Evolutionary conservation across 129 eudicot genomes (phyloP), one percentile per base, ranked within the genome.

Genomic region (Calendula officinalis): DNA sequence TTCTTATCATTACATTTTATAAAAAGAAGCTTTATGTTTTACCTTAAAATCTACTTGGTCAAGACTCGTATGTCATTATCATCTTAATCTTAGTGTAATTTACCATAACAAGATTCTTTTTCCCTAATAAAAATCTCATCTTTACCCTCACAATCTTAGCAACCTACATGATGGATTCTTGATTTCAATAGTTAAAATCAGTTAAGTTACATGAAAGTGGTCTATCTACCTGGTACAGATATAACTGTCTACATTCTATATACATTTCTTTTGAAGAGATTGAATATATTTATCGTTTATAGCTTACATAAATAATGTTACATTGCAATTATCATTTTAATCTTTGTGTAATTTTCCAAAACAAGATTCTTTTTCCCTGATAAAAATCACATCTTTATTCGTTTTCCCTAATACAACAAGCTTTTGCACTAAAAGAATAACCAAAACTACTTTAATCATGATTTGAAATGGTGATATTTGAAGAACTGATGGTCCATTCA

Each of bases 21-120:
- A 81, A 77, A 68, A 81, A 70, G 80, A 82, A 80, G 85, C 90
- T 83, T 83, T 81, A 82, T 75, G 73, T 82, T 65, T 82, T 65
- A 73, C 80, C 78, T 85, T 84, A 85, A 80, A 81, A 78, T 81
- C 64, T 67, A 75, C 44, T 78, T 77, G 64, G 81, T 67, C 82
- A 81, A 77, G 69, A 53, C 66, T 69, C 70, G 9, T 50, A 59
- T 54, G 71, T 76, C 76, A 70, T 76, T 64, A 69, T 76, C 78
- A 67, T 48, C 60, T 48, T 66, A 74, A 74, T 48, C 35, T 56
- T 36, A 39, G 40, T 58, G 74, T 66, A 56, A 68, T 55, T 55
- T 13, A 35, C 64, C 65, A 47, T 16, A 38, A 17, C 58, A 64
- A 64, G 60, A 55, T 73, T 64, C 65, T 45, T 56, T 56, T 66